Conservation (phyloP, 306 rosid genomes). For the Pyrus bretschneideri region DNA sequence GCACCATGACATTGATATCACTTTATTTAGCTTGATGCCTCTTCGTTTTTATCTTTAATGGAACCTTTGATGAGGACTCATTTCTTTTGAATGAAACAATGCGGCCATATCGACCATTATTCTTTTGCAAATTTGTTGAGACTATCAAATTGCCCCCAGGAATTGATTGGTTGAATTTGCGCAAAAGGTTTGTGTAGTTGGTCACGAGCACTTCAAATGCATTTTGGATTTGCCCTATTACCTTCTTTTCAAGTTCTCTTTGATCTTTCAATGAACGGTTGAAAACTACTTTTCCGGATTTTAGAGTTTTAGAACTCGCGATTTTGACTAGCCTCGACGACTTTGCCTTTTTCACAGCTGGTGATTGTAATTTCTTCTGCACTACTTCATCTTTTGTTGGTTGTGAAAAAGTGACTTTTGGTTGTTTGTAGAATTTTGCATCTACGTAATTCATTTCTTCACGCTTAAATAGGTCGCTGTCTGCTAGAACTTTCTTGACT, state of each 20-base stretch:
- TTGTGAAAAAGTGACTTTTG: background rate
- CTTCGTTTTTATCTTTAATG: background rate
- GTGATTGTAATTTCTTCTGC: too few species aligned
- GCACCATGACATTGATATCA: fast-evolving
- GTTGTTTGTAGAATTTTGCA: background rate
- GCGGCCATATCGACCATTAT: background rate
- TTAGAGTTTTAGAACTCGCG: fast-evolving
- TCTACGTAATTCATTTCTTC: background rate
- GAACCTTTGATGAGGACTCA: fast-evolving
- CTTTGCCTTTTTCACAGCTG: too few species aligned
- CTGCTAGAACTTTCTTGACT: background rate
- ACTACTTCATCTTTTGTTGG: background rate
- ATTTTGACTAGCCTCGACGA: background rate
- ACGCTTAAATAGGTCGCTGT: background rate
- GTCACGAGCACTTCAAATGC: background rate
- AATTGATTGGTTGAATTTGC: background rate
- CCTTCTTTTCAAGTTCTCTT: too few species aligned
- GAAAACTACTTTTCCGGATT: too few species aligned
- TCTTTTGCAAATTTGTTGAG: background rate
- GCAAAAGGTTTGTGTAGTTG: background rate
- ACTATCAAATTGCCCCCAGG: background rate
- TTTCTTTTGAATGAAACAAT: too few species aligned
- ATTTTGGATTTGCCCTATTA: background rate
- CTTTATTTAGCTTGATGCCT: background rate
- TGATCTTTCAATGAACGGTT: too few species aligned